phyloP scores from a whole-genome alignment of 1,139 yeast genomes.

The Trichomonascaceae sp. region DNA sequence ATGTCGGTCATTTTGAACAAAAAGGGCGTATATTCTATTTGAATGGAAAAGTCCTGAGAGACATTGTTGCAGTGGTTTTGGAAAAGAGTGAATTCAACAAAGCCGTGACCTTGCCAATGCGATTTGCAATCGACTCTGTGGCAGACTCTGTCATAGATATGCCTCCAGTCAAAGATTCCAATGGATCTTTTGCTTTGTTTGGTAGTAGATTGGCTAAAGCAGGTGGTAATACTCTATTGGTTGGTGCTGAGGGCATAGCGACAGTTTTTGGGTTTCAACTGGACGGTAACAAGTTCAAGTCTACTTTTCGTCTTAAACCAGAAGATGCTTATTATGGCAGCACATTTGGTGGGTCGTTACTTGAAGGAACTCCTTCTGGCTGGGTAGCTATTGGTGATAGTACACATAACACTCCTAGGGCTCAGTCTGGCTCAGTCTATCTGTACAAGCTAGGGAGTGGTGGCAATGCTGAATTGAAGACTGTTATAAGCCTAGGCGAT shows the following conservation, averaged over 20 bases:
- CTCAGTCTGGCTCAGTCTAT: conserved; percentile 37
- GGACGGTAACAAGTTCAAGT: not conserved
- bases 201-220: conserved; percentile 24
- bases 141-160: conserved; percentile 11
- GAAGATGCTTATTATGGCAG: conserved; percentile 11
- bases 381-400: conserved; percentile 27
- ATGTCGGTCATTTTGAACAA: conserved; percentile 31
- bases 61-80: conserved; percentile 8
- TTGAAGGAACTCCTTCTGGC: conserved; percentile 22
- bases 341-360: conserved; percentile 27
- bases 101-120: conserved; percentile 9
- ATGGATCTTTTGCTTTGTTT: conserved; percentile 21
- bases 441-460: conserved; percentile 29
- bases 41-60: conserved; percentile 30
- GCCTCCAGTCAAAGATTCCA: conserved; percentile 5
- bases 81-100: conserved; percentile 4
- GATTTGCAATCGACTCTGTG: conserved; percentile 25
- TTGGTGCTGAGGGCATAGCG: conserved; percentile 30
- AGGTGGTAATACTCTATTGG: conserved; percentile 17
- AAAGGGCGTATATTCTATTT: conserved; percentile 39
- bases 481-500: conserved; percentile 5
- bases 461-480: conserved; percentile 11
- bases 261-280: conserved; percentile 26
- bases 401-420: conserved; percentile 20
- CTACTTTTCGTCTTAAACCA: not conserved